These are phyloP conservation scores for Nicotiana tomentosiformis DNA, from an alignment of 257 asterid genomes.

Conservation along the genomic window DNA sequence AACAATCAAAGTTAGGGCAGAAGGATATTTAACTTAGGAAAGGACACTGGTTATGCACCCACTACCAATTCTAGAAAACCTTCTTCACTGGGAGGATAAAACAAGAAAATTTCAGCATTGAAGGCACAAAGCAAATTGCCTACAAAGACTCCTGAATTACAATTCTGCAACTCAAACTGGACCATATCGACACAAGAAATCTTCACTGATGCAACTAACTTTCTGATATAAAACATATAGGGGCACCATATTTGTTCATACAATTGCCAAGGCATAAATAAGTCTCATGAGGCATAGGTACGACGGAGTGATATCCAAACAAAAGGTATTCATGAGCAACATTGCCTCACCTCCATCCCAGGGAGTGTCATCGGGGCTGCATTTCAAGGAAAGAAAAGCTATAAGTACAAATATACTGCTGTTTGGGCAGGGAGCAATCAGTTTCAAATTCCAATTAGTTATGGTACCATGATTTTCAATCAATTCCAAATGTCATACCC, in stretches of 20 bases:
- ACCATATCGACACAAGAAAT: not conserved
- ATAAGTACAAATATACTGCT: not conserved
- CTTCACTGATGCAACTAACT: not conserved
- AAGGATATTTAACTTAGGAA: not conserved
- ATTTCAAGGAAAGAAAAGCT: conserved; percentile 6
- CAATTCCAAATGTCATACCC: conserved; percentile 34
- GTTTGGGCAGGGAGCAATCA: not conserved
- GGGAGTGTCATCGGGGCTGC: conserved; percentile 85
- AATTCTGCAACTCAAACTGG: not conserved
- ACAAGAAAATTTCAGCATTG: not conserved
- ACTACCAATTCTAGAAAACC: not conserved
- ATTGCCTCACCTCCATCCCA: conserved; percentile 87
- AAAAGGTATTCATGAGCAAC: not conserved
- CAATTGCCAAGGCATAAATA: not conserved
- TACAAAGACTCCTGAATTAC: not conserved
- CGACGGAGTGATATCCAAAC: not conserved
- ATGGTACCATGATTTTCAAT: not conserved
- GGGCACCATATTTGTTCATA: not conserved
- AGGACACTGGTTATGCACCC: not conserved
- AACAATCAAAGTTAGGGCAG: not conserved
- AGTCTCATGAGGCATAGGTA: not conserved
- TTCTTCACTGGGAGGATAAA: not conserved
- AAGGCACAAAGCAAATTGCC: not conserved
- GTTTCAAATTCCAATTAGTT: not conserved
- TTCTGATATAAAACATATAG: not conserved